Percentiles rank a stretch among this genome's conserved stretches.
phyloP scores from a whole-genome alignment of 805 yeast genomes.

The Priceomyces carsonii region DNA sequence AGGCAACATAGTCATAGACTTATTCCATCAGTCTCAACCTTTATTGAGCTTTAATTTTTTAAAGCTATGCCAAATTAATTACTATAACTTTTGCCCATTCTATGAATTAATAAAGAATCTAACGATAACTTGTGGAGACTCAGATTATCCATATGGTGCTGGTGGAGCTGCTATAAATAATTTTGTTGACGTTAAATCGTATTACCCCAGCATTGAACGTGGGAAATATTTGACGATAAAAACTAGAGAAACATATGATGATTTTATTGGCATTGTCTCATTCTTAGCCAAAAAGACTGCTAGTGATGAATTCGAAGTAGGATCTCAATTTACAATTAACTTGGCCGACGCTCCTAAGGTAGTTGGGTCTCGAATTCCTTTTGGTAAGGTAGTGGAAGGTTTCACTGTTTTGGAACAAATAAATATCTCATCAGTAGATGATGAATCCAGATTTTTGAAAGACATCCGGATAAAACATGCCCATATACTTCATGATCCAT shows the following conservation, averaged over 20 bases:
- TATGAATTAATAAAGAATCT: conserved; percentile 41
- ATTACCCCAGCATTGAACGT: conserved; percentile 1
- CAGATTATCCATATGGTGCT: conserved; percentile 37
- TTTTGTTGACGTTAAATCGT: conserved; percentile 7
- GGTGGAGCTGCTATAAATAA: conserved; percentile 11
- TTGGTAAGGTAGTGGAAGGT: conserved; percentile 58
- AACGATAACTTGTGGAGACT: conserved; percentile 49
- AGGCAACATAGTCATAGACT: conserved; percentile 54
- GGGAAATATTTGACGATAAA: conserved; percentile 4
- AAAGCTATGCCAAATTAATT: conserved; percentile 52
- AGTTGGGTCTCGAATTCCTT: conserved; percentile 19
- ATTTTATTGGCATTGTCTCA: conserved; percentile 14
- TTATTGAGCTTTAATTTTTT: conserved; percentile 48
- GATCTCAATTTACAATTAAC: conserved; percentile 16
- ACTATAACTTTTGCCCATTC: conserved; percentile 54
- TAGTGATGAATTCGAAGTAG: conserved; percentile 4
- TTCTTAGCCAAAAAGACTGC: conserved; percentile 6
- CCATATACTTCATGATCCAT: conserved; percentile 56
- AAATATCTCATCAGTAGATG: conserved; percentile 41
- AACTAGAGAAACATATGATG: neutral
- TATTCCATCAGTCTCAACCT: conserved; percentile 35
- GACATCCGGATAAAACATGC: conserved; percentile 51
- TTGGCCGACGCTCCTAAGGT: conserved; percentile 1
- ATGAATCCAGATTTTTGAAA: conserved; percentile 9
- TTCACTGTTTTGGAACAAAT: conserved; percentile 46